phyloP scores from a whole-genome alignment of 2,329 filamentous ascomycete species.

The Aspergillus hiratsukae region DNA sequence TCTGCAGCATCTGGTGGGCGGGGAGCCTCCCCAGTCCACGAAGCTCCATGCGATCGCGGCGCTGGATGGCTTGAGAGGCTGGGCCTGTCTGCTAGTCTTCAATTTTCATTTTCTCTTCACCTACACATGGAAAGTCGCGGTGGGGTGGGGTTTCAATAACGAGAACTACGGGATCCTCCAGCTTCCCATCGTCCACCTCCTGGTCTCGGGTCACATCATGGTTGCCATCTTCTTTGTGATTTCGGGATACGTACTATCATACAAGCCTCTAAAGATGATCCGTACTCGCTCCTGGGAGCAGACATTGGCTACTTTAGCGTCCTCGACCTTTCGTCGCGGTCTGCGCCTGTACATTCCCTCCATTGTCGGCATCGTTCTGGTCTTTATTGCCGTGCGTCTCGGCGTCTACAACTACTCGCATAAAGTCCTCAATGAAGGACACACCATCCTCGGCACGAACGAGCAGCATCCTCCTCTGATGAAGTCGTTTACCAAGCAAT shows the following conservation, averaged over 20 bases:
- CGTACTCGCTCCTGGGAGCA: constrained; percentile 35
- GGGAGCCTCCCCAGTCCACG: constrained; percentile 20
- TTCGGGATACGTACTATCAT: constrained; percentile 46
- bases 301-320: constrained; percentile 37
- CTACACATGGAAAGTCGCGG: constrained; percentile 39
- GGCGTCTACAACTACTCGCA: constrained; percentile 39
- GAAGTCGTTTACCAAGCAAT: constrained; percentile 28
- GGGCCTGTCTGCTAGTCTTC: constrained; percentile 43
- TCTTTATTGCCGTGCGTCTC: constrained; percentile 40
- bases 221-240: constrained; percentile 47
- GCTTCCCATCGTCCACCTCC: constrained; percentile 39
- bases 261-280: constrained; percentile 38
- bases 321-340: constrained; percentile 41
- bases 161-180: constrained; percentile 39
- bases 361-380: constrained; percentile 36
- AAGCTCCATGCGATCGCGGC: constrained; percentile 37
- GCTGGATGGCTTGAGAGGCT: constrained; percentile 41
- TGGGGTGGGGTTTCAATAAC: constrained; percentile 39
- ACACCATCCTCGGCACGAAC: constrained; percentile 37
- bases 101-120: constrained; percentile 45
- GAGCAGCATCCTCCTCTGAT: constrained; percentile 42
- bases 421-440: constrained; percentile 31
- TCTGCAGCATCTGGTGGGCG: constrained; percentile 30
- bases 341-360: constrained; percentile 42
- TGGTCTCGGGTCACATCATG: constrained; percentile 45